Percentiles rank a stretch among this genome's conserved stretches.
Conservation (phyloP, 208 protist genomes). For the Leishmania tropica region DNA sequence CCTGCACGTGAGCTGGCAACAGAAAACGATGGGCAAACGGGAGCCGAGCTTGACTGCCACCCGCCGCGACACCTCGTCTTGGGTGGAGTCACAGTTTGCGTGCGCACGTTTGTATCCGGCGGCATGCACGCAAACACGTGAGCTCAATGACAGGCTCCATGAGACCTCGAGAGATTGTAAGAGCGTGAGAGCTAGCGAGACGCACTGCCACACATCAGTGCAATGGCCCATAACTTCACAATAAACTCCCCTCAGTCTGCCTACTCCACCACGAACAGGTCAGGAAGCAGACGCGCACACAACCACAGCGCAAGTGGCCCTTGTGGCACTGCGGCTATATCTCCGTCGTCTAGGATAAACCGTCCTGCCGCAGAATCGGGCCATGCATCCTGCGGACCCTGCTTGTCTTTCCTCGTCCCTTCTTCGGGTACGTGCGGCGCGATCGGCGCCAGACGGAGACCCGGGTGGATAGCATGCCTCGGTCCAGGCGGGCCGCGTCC, state of each 20-base stretch:
- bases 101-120: neutral
- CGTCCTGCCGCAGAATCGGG: neutral
- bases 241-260: neutral
- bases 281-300: neutral
- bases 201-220: neutral
- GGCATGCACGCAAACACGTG: neutral
- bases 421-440: neutral
- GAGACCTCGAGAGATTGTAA: neutral
- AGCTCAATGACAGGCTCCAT: neutral
- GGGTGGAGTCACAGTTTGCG: neutral
- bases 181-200: neutral
- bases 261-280: neutral
- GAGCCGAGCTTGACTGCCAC: neutral
- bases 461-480: neutral
- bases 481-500: neutral
- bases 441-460: neutral
- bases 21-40: neutral
- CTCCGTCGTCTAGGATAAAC: neutral
- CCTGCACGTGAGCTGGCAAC: neutral
- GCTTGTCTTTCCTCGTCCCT: neutral
- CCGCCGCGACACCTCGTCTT: neutral
- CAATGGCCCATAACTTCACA: neutral
- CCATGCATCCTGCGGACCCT: neutral
- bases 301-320: neutral
- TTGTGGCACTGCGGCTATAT: neutral